Evolutionary conservation across 768 basidiomycete species (phyloP).

Genomic region (Suillus subluteus): DNA sequence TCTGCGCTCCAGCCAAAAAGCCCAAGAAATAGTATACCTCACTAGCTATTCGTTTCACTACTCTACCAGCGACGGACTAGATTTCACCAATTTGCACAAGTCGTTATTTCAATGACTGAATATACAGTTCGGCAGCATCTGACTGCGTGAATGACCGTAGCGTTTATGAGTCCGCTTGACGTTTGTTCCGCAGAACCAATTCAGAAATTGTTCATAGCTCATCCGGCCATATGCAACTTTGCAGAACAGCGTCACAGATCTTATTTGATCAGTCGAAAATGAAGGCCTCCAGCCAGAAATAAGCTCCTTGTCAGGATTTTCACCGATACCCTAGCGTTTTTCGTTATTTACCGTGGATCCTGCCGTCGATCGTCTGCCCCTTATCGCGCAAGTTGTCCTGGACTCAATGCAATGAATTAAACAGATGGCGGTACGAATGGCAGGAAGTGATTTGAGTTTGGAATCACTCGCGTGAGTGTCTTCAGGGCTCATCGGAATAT

Average conservation of each 20-base stretch:
- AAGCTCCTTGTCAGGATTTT: slow-evolving; percentile 8
- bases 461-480: not conserved
- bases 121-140: not conserved
- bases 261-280: not conserved
- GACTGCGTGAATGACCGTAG: not conserved
- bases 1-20: slow-evolving; percentile 65
- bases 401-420: not conserved
- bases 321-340: not conserved
- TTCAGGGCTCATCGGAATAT: not conserved
- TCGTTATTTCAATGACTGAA: not conserved
- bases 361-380: slow-evolving; percentile 33
- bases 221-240: not conserved
- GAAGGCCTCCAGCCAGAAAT: slow-evolving; percentile 15
- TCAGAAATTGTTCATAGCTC: not conserved
- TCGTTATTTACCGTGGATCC: slow-evolving; percentile 20
- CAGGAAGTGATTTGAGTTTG: not conserved
- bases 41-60: not conserved
- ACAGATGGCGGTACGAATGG: slow-evolving; percentile 9
- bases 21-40: slow-evolving; percentile 63
- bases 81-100: slow-evolving; percentile 5
- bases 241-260: not conserved
- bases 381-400: not conserved
- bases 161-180: not conserved
- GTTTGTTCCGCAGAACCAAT: not conserved
- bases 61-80: not conserved